A percentile compares a stretch with the other conserved stretches of the same genome.
Evolutionary conservation across 345 rosid species (phyloP).

Genomic region (Carallia brachiata): DNA sequence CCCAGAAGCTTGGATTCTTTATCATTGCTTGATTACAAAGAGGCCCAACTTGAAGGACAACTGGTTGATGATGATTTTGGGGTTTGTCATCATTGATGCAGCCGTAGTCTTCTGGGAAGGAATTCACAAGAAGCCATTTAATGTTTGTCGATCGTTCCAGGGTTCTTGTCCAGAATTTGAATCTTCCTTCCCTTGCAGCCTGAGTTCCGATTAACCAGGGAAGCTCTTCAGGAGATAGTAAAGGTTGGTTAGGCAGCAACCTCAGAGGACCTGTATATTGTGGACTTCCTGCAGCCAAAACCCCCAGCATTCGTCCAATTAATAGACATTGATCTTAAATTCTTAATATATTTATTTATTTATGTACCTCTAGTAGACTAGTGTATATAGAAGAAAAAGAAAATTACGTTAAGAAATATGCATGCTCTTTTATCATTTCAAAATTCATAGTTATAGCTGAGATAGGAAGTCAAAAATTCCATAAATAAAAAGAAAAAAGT

Average conservation of each 20-base stretch:
- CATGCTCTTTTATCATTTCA: too few relatives aligned
- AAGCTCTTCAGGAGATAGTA: constrained; percentile 54
- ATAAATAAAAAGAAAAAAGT: too few relatives aligned
- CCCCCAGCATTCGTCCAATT: background rate
- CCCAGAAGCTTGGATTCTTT: constrained; percentile 55
- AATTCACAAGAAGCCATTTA: constrained; percentile 58
- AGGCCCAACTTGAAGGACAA: constrained; percentile 47
- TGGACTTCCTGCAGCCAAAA: constrained; percentile 44
- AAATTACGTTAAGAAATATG: too few relatives aligned
- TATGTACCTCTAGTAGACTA: too few relatives aligned
- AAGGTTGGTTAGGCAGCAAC: constrained; percentile 37
- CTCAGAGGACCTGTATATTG: constrained; percentile 24
- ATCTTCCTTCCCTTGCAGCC: constrained; percentile 52
- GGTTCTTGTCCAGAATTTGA: constrained; percentile 69
- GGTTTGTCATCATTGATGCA: background rate
- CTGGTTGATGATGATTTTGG: constrained; percentile 16
- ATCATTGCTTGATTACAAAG: constrained; percentile 26
- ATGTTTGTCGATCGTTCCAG: constrained; percentile 48
- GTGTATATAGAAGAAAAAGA: too few relatives aligned
- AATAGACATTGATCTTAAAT: background rate
- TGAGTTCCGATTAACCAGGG: constrained; percentile 78
- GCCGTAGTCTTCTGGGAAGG: constrained; percentile 57
- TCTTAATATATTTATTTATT: too few relatives aligned
- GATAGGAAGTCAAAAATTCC: too few relatives aligned
- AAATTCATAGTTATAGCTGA: too few relatives aligned